Conservation (phyloP, 2,329 filamentous ascomycete genomes). For the Colletotrichum australisinense region DNA sequence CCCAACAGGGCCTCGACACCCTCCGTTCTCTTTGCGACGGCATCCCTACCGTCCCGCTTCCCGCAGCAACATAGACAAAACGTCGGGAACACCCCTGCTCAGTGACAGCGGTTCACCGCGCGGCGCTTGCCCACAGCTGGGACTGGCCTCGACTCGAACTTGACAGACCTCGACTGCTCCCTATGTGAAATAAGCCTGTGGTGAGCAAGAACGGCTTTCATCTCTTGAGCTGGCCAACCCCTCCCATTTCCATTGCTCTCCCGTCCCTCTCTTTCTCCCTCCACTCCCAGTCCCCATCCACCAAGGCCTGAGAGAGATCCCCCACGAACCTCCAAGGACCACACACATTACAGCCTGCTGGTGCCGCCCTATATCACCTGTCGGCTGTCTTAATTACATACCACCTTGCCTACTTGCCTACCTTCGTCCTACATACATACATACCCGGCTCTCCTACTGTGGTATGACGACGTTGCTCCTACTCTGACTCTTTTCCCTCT, state of each 20-base stretch:
- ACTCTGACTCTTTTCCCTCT: slow-evolving; percentile 21
- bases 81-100: slow-evolving; percentile 30
- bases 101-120: slow-evolving; percentile 26
- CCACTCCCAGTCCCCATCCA: not conserved
- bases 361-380: slow-evolving; percentile 32
- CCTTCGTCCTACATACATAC: slow-evolving; percentile 1
- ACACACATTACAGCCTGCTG: slow-evolving; percentile 24
- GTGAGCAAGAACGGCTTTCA: not conserved
- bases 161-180: slow-evolving; percentile 11
- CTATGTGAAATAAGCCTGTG: not conserved
- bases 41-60: slow-evolving; percentile 34
- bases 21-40: slow-evolving; percentile 23
- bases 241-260: slow-evolving; percentile 19
- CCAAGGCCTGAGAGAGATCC: not conserved
- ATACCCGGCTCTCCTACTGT: slow-evolving; percentile 28
- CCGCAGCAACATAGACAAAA: slow-evolving; percentile 31
- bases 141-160: slow-evolving; percentile 8
- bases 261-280: slow-evolving; percentile 7
- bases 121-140: slow-evolving; percentile 22
- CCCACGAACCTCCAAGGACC: slow-evolving; percentile 18
- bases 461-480: slow-evolving; percentile 36
- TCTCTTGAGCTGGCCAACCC: slow-evolving; percentile 26
- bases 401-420: slow-evolving; percentile 16
- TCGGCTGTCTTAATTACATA: slow-evolving; percentile 31
- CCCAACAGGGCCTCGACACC: slow-evolving; percentile 7